Evolutionary conservation across 495 filamentous ascomycete species (phyloP).

Genomic region (Xylaria venustula): DNA sequence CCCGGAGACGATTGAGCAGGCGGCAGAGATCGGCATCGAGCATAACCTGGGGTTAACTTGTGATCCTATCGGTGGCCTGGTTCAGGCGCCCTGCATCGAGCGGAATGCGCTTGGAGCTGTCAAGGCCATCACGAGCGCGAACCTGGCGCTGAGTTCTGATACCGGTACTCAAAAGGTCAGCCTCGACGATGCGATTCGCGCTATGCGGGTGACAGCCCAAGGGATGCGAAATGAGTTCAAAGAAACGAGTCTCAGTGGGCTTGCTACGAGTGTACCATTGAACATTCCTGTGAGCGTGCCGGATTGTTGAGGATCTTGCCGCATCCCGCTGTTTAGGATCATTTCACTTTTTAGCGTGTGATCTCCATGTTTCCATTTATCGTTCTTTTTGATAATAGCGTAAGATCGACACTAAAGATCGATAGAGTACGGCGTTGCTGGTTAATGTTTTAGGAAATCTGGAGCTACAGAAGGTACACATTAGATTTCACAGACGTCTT

Average conservation of each 20-base stretch:
- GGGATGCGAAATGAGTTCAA: constrained; percentile 40
- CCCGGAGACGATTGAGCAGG: constrained; percentile 36
- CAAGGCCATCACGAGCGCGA: constrained; percentile 37
- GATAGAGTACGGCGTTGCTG: constrained; percentile 1
- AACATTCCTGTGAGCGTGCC: constrained; percentile 37
- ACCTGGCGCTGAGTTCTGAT: constrained; percentile 34
- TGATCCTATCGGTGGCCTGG: constrained; percentile 34
- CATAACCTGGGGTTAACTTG: constrained; percentile 37
- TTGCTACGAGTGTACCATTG: constrained; percentile 35
- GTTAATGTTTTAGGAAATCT: not conserved
- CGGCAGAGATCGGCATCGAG: constrained; percentile 37
- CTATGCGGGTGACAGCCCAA: constrained; percentile 33
- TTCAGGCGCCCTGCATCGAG: constrained; percentile 37
- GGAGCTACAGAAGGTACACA: not conserved
- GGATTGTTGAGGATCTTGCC: constrained; percentile 25
- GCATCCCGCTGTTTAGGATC: not conserved
- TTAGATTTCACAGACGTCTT: not conserved
- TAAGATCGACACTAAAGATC: not conserved
- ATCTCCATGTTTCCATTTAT: too few species aligned
- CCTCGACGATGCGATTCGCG: constrained; percentile 36
- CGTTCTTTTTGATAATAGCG: not conserved
- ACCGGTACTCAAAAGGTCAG: constrained; percentile 32
- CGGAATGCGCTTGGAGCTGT: constrained; percentile 35
- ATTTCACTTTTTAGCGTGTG: not conserved
- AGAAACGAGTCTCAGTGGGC: constrained; percentile 36